phyloP scores from a whole-genome alignment of 805 yeast genomes.

The Starmerella ratchasimensis region DNA sequence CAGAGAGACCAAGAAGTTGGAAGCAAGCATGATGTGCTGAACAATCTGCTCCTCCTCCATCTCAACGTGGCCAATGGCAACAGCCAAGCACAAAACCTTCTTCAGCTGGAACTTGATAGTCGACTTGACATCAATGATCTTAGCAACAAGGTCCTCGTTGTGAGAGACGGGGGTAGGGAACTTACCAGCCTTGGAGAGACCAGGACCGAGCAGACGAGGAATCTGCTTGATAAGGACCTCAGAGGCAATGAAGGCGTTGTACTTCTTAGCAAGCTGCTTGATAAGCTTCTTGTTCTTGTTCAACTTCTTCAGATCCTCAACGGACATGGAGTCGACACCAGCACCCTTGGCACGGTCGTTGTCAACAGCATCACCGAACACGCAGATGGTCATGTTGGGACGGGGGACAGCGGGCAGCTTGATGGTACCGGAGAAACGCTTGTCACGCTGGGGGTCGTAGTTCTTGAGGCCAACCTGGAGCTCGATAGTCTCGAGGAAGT shows the following conservation, averaged over 20 bases:
- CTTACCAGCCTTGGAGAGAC: constrained; percentile 99
- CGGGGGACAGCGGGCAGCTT: constrained; percentile 98
- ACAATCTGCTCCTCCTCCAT: constrained; percentile 94
- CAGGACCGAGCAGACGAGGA: constrained; percentile 99
- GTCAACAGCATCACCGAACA: constrained; percentile 99
- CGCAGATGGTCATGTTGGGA: constrained; percentile 99
- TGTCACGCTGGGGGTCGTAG: constrained; percentile 99
- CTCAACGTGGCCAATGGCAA: constrained; percentile 98
- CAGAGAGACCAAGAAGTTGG: constrained; percentile 97
- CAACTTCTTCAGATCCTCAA: constrained; percentile 98
- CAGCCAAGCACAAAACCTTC: constrained; percentile 99
- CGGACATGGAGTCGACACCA: constrained; percentile 99
- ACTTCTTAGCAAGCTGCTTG: constrained; percentile 99
- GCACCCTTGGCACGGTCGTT: constrained; percentile 99
- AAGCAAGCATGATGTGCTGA: constrained; percentile 96
- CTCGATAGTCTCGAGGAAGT: constrained; percentile 99
- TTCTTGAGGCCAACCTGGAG: constrained; percentile 99
- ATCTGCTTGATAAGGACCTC: constrained; percentile 99
- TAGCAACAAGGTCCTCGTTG: constrained; percentile 91
- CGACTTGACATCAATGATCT: constrained; percentile 94
- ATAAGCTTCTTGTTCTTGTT: constrained; percentile 99
- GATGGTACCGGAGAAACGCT: constrained; percentile 99
- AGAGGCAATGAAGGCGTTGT: constrained; percentile 98
- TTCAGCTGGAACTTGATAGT: constrained; percentile 99
- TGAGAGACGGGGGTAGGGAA: constrained; percentile 99